Conservation (phyloP, 345 rosid species). For the Streptanthus diversifolius region DNA sequence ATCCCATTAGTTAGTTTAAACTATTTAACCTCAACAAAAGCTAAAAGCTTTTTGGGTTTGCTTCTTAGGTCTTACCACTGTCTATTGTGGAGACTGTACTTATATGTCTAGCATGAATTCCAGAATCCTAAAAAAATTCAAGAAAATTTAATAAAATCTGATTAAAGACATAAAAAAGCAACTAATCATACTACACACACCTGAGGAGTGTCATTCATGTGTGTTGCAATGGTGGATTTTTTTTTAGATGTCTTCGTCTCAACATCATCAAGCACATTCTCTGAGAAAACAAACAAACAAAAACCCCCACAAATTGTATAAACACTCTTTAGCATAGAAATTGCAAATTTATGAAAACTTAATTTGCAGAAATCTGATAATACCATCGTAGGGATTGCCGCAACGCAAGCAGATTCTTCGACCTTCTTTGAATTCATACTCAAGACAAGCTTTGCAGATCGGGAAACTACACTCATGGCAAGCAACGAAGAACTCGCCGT, state of each 20-base stretch:
- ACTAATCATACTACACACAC: constrained; percentile 33
- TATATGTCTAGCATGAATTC: constrained; percentile 88
- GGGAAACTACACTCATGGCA: constrained; percentile 87
- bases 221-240: constrained; percentile 48
- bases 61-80: constrained; percentile 56
- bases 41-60: neutral
- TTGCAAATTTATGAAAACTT: neutral
- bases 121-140: constrained; percentile 56
- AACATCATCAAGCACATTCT: constrained; percentile 51
- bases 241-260: constrained; percentile 44
- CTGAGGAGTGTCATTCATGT: constrained; percentile 45
- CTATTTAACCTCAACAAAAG: neutral
- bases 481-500: constrained; percentile 70
- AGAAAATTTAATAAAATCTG: neutral
- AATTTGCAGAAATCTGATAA: neutral
- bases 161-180: neutral
- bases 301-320: neutral
- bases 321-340: neutral
- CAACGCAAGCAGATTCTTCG: constrained; percentile 78
- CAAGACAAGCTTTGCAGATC: constrained; percentile 84
- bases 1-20: constrained; percentile 1
- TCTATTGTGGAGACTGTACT: constrained; percentile 86
- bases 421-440: constrained; percentile 80
- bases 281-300: constrained; percentile 38
- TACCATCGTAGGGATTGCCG: constrained; percentile 72